Evolutionary conservation across 192 early-diverging fungal species (phyloP).

Genomic region (Phlyctochytrium bullatum): DNA sequence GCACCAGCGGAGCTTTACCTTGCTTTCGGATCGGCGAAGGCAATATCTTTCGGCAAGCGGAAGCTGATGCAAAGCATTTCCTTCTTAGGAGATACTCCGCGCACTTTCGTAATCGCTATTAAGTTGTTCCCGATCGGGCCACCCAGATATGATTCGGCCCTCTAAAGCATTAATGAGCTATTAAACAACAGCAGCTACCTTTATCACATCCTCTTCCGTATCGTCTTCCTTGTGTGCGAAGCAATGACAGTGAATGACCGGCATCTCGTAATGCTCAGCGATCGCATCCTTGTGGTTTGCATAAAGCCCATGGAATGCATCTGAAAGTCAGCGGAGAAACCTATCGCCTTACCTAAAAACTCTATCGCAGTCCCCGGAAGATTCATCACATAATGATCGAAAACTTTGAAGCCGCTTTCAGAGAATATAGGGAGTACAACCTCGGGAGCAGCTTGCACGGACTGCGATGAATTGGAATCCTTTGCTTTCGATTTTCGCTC

Average conservation of each 20-base stretch:
- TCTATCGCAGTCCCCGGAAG: slow-evolving; percentile 95
- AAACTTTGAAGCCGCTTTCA: slow-evolving; percentile 50
- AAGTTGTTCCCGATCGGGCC: slow-evolving; percentile 35
- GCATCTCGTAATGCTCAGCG: slow-evolving; percentile 47
- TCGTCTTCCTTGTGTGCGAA: slow-evolving; percentile 77
- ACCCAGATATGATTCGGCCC: slow-evolving; percentile 53
- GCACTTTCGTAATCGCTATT: slow-evolving; percentile 71
- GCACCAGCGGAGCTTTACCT: too few relatives aligned
- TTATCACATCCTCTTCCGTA: slow-evolving; percentile 53
- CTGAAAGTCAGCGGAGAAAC: slow-evolving; percentile 36
- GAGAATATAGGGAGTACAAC: slow-evolving; percentile 8
- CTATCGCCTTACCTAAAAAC: slow-evolving; percentile 70
- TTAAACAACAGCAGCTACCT: slow-evolving; percentile 45
- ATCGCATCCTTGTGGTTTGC: slow-evolving; percentile 8
- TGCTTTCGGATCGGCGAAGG: slow-evolving; percentile 50
- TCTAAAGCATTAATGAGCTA: slow-evolving; percentile 39
- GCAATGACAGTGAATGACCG: slow-evolving; percentile 92
- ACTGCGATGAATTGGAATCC: not conserved
- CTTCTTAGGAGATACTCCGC: slow-evolving; percentile 97
- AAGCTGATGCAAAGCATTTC: slow-evolving; percentile 98
- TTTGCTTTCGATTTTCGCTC: not conserved
- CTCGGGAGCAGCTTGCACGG: slow-evolving; percentile 18
- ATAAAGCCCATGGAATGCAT: slow-evolving; percentile 85
- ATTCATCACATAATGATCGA: slow-evolving; percentile 99
- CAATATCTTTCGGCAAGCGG: slow-evolving; percentile 71